These are phyloP conservation scores for Leccinum sublutescens DNA, from an alignment of 768 basidiomycete genomes.

Conservation along the genomic window DNA sequence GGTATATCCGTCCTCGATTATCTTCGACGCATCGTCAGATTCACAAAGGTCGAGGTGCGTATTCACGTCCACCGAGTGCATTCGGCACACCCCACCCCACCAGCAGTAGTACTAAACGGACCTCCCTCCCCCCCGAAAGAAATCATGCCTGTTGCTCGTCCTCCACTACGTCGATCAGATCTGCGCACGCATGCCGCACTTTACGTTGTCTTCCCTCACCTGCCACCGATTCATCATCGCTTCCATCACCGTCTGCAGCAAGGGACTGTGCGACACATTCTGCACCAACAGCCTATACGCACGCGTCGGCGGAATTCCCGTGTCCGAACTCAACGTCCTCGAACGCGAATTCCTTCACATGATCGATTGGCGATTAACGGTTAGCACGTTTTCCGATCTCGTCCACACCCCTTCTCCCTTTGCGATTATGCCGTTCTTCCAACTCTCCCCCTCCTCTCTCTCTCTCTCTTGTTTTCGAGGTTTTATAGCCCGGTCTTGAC, in stretches of 20 bases:
- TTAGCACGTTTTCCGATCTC: slow-evolving; percentile 47
- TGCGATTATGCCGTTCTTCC: no score
- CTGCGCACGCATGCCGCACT: slow-evolving; percentile 80
- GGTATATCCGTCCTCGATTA: slow-evolving; percentile 89
- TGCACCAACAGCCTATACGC: slow-evolving; percentile 95
- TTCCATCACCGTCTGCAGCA: slow-evolving; percentile 87
- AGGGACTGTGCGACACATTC: slow-evolving; percentile 94
- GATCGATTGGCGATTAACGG: slow-evolving; percentile 94
- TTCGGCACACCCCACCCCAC: neutral
- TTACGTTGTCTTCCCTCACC: slow-evolving; percentile 93
- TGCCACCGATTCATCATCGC: slow-evolving; percentile 98
- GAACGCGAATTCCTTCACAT: slow-evolving; percentile 90
- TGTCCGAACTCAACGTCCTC: slow-evolving; percentile 88
- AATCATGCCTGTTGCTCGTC: slow-evolving; percentile 75
- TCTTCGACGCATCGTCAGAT: slow-evolving; percentile 88
- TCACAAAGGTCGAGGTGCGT: slow-evolving; percentile 90
- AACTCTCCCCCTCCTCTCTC: neutral
- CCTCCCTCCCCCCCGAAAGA: slow-evolving; percentile 39
- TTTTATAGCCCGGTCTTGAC: slow-evolving; percentile 23
- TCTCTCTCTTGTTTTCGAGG: neutral
- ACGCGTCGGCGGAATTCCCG: slow-evolving; percentile 91
- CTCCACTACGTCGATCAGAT: slow-evolving; percentile 94
- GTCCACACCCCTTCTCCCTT: neutral
- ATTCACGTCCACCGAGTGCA: slow-evolving; percentile 18
- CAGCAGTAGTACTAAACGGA: slow-evolving; percentile 4